These are phyloP conservation scores for Eleusine coracana DNA, from an alignment of 176 grass and related monocot species.

Conservation along the genomic window DNA sequence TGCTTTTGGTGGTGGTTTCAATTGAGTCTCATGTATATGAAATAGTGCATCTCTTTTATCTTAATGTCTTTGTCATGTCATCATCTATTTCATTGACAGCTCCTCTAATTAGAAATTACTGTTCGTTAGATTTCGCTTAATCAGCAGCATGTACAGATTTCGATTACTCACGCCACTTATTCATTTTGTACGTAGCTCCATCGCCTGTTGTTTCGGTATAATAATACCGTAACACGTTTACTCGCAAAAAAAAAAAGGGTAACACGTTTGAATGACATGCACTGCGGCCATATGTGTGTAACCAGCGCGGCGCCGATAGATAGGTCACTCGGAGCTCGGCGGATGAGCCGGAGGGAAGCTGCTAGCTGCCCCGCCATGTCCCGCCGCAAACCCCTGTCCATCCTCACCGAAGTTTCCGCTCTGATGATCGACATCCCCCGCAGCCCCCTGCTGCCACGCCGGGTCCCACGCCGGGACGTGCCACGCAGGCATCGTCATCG, in stretches of 20 bases:
- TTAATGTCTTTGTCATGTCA: no score
- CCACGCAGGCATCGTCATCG: constrained; percentile 61
- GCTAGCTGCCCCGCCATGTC: constrained; percentile 38
- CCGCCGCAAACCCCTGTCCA: constrained; percentile 53
- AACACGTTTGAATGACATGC: constrained; percentile 14
- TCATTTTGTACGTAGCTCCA: constrained; percentile 18
- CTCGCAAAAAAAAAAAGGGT: no score
- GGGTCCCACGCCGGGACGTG: constrained; percentile 75
- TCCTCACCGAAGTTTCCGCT: constrained; percentile 55
- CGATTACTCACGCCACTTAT: constrained; percentile 19
- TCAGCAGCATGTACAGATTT: constrained; percentile 29
- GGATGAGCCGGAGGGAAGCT: constrained; percentile 50
- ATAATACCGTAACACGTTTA: background rate
- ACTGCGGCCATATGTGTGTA: background rate
- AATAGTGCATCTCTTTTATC: no score
- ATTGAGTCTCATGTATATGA: no score
- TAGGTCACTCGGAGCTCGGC: constrained; percentile 51
- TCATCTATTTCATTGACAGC: no score
- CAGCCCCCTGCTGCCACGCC: constrained; percentile 60
- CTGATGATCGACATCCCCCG: constrained; percentile 43
- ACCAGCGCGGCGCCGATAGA: background rate
- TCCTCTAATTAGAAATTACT: background rate
- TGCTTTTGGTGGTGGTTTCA: no score
- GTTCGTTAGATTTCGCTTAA: constrained; percentile 26
- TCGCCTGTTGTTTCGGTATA: background rate